These are phyloP conservation scores for Rossbeevera mucosa DNA, from an alignment of 768 basidiomycete species.

Conservation along the genomic window DNA sequence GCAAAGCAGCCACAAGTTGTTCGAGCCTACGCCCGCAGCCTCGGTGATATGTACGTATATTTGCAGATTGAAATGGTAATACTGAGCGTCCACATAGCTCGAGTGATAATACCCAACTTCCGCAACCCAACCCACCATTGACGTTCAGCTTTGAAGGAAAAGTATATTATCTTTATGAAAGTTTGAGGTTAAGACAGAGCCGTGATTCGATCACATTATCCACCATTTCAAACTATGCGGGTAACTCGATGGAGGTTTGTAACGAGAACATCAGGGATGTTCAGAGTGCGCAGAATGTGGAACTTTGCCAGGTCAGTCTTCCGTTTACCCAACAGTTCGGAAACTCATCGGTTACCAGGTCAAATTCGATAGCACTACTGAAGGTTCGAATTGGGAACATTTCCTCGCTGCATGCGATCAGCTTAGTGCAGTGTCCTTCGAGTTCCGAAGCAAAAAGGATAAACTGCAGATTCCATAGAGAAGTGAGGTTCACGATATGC, in stretches of 20 bases:
- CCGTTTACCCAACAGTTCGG: neutral
- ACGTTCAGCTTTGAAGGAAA: constrained; percentile 33
- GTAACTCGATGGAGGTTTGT: constrained; percentile 17
- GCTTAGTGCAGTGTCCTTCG: constrained; percentile 33
- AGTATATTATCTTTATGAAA: constrained; percentile 45
- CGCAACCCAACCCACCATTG: constrained; percentile 48
- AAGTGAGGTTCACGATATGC: constrained; percentile 7
- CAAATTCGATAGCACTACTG: constrained; percentile 34
- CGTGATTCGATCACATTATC: constrained; percentile 20
- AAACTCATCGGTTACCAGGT: constrained; percentile 36
- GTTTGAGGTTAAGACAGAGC: constrained; percentile 46
- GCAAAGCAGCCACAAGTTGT: constrained; percentile 40
- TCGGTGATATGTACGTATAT: constrained; percentile 42
- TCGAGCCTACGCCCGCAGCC: constrained; percentile 35
- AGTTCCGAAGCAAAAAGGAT: constrained; percentile 24
- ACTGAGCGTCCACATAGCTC: constrained; percentile 30
- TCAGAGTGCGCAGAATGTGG: constrained; percentile 48
- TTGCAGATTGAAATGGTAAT: neutral
- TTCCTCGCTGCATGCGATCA: constrained; percentile 43
- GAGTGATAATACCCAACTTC: constrained; percentile 17
- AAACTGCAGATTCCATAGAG: constrained; percentile 5
- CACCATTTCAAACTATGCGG: neutral
- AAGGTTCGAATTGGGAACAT: constrained; percentile 40
- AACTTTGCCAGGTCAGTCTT: constrained; percentile 49
- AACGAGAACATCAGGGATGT: constrained; percentile 52